Evolutionary conservation across 2,329 filamentous ascomycete species (phyloP).

Genomic region (Macrophomina tecta): DNA sequence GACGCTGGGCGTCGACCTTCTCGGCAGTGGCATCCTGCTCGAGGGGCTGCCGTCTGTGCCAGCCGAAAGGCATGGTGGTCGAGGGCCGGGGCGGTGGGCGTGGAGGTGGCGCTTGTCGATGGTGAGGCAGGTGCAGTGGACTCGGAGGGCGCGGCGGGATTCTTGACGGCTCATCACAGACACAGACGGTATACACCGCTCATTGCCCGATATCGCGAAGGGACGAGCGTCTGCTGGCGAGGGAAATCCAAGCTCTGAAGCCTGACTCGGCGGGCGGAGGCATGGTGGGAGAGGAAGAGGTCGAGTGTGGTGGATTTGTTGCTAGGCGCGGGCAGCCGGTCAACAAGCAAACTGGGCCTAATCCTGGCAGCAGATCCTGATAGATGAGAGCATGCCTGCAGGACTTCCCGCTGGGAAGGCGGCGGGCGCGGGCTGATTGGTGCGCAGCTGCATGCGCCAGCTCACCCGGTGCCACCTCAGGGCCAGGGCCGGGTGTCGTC

Average conservation of each 20-base stretch:
- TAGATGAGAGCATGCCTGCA: constrained; percentile 22
- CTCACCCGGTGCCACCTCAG: constrained; percentile 21
- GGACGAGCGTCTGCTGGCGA: constrained; percentile 23
- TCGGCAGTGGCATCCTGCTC: constrained; percentile 15
- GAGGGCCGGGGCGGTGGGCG: neutral
- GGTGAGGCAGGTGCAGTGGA: constrained; percentile 6
- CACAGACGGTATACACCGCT: constrained; percentile 26
- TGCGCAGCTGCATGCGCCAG: constrained; percentile 15
- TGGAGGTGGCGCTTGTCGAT: neutral
- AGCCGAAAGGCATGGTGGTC: constrained; percentile 26
- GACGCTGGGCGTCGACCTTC: constrained; percentile 18
- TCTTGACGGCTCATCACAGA: constrained; percentile 22
- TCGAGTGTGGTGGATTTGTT: constrained; percentile 8
- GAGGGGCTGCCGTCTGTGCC: constrained; percentile 21
- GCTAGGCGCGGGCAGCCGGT: constrained; percentile 8
- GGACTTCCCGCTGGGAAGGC: neutral
- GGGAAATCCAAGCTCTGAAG: constrained; percentile 22
- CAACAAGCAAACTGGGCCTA: constrained; percentile 18
- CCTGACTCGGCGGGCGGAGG: constrained; percentile 22
- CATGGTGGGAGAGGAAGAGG: constrained; percentile 8
- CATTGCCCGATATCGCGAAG: constrained; percentile 29
- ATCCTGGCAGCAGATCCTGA: constrained; percentile 20
- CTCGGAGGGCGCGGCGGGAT: constrained; percentile 11
- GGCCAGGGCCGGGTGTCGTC: neutral
- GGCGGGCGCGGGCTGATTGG: constrained; percentile 19